A percentile compares a stretch with the other conserved stretches of the same genome.
Conservation (phyloP, 2,329 filamentous ascomycete genomes). For the Cytospora schulzeri region DNA sequence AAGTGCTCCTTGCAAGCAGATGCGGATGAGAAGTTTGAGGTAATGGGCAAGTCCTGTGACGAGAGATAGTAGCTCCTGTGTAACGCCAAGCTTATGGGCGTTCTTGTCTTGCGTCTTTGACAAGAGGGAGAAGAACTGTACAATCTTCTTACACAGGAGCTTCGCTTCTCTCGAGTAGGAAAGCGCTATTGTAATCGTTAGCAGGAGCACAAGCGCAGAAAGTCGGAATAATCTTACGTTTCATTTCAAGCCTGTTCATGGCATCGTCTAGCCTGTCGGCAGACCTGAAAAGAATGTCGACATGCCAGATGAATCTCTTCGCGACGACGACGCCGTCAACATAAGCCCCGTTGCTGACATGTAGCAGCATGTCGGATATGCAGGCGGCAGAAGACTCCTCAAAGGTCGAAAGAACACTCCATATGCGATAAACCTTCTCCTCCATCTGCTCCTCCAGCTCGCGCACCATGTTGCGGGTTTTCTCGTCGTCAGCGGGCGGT, state of each 20-base stretch:
- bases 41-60: constrained; percentile 97
- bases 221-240: constrained; percentile 60
- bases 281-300: constrained; percentile 87
- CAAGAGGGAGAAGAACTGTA: constrained; percentile 92
- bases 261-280: constrained; percentile 81
- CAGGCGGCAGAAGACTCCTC: constrained; percentile 97
- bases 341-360: constrained; percentile 97
- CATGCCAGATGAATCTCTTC: constrained; percentile 93
- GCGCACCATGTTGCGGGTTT: constrained; percentile 74
- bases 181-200: constrained; percentile 60
- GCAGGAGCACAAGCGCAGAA: constrained; percentile 29
- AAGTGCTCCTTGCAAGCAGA: constrained; percentile 90
- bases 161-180: constrained; percentile 97
- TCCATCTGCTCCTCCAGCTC: constrained; percentile 93
- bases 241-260: constrained; percentile 69
- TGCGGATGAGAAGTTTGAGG: constrained; percentile 93
- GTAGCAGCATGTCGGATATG: constrained; percentile 97
- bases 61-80: constrained; percentile 94
- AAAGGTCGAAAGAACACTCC: constrained; percentile 95
- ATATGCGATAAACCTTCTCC: constrained; percentile 96
- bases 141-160: constrained; percentile 98
- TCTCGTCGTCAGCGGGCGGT: constrained; percentile 50
- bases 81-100: constrained; percentile 90
- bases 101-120: constrained; percentile 93
- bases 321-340: constrained; percentile 93